Evolutionary conservation across 768 basidiomycete species (phyloP).

Genomic region (Gautieria morchelliformis): DNA sequence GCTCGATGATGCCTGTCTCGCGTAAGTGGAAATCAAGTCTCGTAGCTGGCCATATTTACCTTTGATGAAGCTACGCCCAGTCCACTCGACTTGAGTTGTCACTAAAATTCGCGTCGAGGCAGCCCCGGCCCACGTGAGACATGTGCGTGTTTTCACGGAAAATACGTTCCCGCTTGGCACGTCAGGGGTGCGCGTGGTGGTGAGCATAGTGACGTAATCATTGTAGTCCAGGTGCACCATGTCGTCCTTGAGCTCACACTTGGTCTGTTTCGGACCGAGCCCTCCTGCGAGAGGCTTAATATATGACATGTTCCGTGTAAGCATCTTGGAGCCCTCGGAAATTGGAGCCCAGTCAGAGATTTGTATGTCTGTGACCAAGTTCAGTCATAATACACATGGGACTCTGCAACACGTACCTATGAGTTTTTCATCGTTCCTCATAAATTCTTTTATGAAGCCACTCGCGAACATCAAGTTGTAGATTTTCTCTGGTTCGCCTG

Average conservation of each 20-base stretch:
- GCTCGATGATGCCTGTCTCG: slow-evolving; percentile 79
- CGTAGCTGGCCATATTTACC: slow-evolving; percentile 33
- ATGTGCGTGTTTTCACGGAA: slow-evolving; percentile 87
- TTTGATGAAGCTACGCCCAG: slow-evolving; percentile 92
- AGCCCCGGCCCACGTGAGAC: slow-evolving; percentile 86
- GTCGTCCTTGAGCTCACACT: slow-evolving; percentile 92
- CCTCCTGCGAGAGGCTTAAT: slow-evolving; percentile 86
- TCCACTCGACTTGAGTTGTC: slow-evolving; percentile 92
- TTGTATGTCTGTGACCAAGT: slow-evolving; percentile 63
- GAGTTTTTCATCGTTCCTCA: slow-evolving; percentile 82
- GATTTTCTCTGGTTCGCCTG: slow-evolving; percentile 90
- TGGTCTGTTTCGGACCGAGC: slow-evolving; percentile 90
- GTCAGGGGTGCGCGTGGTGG: slow-evolving; percentile 88
- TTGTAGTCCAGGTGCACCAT: slow-evolving; percentile 73
- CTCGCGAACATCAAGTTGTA: slow-evolving; percentile 95
- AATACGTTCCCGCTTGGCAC: slow-evolving; percentile 93
- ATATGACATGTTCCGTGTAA: slow-evolving; percentile 88
- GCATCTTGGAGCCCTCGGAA: slow-evolving; percentile 49
- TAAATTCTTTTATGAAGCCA: slow-evolving; percentile 91
- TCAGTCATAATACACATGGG: background rate
- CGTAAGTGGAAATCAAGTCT: background rate
- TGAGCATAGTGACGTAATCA: slow-evolving; percentile 70
- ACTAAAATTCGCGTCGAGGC: slow-evolving; percentile 73
- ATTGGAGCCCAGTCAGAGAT: slow-evolving; percentile 89
- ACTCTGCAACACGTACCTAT: slow-evolving; percentile 46